Percentiles rank a stretch among this genome's conserved stretches.
These are phyloP conservation scores for Trapa incisa DNA, from an alignment of 345 rosid genomes.

Conservation along the genomic window DNA sequence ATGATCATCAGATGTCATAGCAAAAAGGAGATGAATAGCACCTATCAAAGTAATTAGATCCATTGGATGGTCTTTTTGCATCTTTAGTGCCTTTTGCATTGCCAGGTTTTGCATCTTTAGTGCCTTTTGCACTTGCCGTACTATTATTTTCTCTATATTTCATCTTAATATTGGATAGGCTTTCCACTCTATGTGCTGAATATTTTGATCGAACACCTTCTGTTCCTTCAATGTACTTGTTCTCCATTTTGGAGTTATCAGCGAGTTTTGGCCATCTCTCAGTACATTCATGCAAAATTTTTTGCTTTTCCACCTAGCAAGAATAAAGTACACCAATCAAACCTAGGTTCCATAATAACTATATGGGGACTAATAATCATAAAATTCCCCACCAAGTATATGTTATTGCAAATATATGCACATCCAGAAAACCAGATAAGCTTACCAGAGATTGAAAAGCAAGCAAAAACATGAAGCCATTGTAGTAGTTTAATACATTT, in stretches of 20 bases:
- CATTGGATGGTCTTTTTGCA: conserved; percentile 33
- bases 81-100: conserved; percentile 23
- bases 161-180: conserved; percentile 2
- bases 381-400: neutral
- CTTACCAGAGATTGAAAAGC: neutral
- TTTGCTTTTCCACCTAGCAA: conserved; percentile 74
- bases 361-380: neutral
- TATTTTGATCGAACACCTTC: conserved; percentile 7
- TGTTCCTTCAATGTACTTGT: conserved; percentile 4
- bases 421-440: neutral
- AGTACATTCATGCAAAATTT: conserved; percentile 55
- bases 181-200: conserved; percentile 8
- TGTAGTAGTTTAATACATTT: neutral
- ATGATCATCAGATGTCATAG: neutral
- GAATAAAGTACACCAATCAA: neutral
- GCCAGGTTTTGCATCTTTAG: conserved; percentile 17
- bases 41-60: conserved; percentile 73
- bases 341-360: neutral
- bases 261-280: conserved; percentile 28
- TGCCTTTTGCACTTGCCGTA: conserved; percentile 15
- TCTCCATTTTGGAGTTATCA: conserved; percentile 27
- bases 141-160: conserved; percentile 15
- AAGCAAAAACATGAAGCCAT: neutral
- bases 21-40: conserved; percentile 11
- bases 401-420: neutral